Evolutionary conservation across 805 yeast species (phyloP), one percentile per base, ranked within the genome.

Genomic region (Zygoascus flipseniorum): DNA sequence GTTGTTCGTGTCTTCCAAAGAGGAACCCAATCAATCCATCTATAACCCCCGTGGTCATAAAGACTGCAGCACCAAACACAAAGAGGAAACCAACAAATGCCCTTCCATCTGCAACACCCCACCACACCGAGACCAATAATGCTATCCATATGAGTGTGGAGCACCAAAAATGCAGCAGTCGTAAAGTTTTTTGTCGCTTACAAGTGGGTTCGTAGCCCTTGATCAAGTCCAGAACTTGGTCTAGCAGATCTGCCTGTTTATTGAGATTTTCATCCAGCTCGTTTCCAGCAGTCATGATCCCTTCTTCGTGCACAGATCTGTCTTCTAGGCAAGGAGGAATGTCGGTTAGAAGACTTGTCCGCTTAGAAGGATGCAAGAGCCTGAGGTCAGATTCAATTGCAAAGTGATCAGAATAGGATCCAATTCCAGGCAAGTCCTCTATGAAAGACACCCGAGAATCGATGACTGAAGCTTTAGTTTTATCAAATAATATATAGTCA

Each of bases 371-470:
- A 20, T 32, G 49, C 23, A 46, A 18, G n/a, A 50, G 43, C 19
- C 46, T 37, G n/a, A 66, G 50, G 16, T 58, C 61, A 20, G 71
- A 69, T 26, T 63, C 62, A 35, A 74, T 62, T 10, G 92, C 99
- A 74, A 93, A 93, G 72, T 93, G 99, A 65, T 93, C 99, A 0
- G 97, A 88, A 57, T 79, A 83, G 3, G 95, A 85, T 28, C 95
- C 89, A 0, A 86, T 73, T 0, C 71, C 75, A 10, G 49, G 49
- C 8, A 87, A 70, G 20, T 66, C 63, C 47, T 87, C 96, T 1
- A 89, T 82, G 63, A 93, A 90, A 31, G 75, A 76, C 1, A 89
- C 97, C 6, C 74, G 67, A 0, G 95, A 89, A n/a, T 73, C 74
- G 1, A 77, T 55, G 0, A 89, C 84, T 1, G 60, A 65, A 20